These are phyloP conservation scores for Zygoascus meyerae DNA, from an alignment of 1,139 yeast species.

Conservation along the genomic window DNA sequence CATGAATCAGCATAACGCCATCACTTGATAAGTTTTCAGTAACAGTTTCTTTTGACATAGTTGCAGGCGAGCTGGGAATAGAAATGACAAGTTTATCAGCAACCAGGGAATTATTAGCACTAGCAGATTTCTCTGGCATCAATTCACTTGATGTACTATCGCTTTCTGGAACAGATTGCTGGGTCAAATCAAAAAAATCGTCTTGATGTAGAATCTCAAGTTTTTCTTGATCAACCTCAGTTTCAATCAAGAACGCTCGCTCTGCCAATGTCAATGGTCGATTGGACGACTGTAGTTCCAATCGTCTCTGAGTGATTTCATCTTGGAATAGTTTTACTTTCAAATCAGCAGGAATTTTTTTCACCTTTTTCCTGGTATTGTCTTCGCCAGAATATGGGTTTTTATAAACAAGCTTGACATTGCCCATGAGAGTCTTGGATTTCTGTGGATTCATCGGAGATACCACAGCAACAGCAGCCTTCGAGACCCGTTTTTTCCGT, in stretches of 20 bases:
- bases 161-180: too few species aligned
- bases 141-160: too few species aligned
- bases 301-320: not conserved
- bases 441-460: slow-evolving; percentile 2
- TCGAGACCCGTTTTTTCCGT: too few species aligned
- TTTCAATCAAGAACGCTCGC: not conserved
- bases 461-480: not conserved
- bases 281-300: not conserved
- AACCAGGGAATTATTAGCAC: too few species aligned
- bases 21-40: too few species aligned
- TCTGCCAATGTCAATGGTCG: slow-evolving; percentile 1
- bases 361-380: not conserved
- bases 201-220: not conserved
- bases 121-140: too few species aligned
- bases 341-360: not conserved
- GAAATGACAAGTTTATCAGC: too few species aligned
- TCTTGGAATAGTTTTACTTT: not conserved
- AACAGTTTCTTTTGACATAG: too few species aligned
- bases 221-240: not conserved
- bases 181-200: too few species aligned
- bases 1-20: too few species aligned
- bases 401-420: not conserved
- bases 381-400: not conserved
- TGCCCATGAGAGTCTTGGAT: not conserved
- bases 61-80: too few species aligned